Evolutionary conservation across 331 rosid species (phyloP).

Genomic region (Malus hybrid): DNA sequence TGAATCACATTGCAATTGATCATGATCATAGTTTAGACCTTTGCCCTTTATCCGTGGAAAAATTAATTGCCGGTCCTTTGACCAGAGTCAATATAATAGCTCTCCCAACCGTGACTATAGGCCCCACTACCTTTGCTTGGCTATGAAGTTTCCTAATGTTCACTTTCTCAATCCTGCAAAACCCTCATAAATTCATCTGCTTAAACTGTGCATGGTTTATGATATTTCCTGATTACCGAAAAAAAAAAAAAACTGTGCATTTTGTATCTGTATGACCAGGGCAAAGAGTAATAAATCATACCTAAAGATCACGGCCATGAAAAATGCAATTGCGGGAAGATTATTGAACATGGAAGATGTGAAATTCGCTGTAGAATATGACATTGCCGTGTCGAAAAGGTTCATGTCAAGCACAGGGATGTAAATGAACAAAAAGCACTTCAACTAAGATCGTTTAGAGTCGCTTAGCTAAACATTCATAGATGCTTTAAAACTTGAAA

Average conservation of each 20-base stretch:
- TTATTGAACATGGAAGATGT: too few species aligned
- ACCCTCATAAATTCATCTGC: background rate
- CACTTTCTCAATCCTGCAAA: constrained; percentile 29
- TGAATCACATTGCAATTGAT: background rate
- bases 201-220: background rate
- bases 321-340: too few species aligned
- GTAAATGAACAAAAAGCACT: background rate
- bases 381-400: constrained; percentile 11
- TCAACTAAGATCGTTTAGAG: background rate
- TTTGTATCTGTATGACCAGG: background rate
- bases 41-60: constrained; percentile 11
- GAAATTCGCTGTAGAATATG: constrained; percentile 7
- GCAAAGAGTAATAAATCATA: background rate
- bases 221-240: too few species aligned
- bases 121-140: constrained; percentile 32
- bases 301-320: constrained; percentile 22
- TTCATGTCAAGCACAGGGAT: constrained; percentile 32
- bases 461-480: too few species aligned
- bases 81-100: constrained; percentile 27
- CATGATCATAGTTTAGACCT: background rate
- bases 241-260: too few species aligned
- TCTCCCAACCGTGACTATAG: constrained; percentile 27
- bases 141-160: constrained; percentile 12
- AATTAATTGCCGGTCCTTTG: constrained; percentile 19
- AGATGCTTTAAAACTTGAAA: too few species aligned